Base-by-base conservation (phyloP, 306 rosid species). In the Fragaria ananassa region DNA sequence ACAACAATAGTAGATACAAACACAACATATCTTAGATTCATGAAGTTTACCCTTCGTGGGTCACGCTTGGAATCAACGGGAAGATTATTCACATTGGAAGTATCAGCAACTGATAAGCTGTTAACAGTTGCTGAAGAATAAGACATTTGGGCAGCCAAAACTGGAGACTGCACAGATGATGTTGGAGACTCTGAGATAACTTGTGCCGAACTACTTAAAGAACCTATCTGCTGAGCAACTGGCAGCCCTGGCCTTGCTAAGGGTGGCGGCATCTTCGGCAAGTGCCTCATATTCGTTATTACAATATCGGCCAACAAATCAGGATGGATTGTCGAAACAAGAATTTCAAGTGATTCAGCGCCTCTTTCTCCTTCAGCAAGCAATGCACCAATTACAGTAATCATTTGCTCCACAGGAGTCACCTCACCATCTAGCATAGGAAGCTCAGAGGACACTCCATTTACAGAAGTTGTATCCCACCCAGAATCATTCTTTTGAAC, bases 351-450 rank as follows among this genome's bases (percentile, higher is more conserved):
- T 67, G 99, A 92, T 79, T 95, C 96, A 45, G 92, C 97, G 63
- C 99, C 99, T 79, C 96, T 89, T 82, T 95, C 97, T 75, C 99
- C 99, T 87, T 95, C 99, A 79, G 97, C 99, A 78, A 95, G 91
- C 86, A 95, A 88, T 65, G 99, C 99, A 75, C 99, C 97, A 76
- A 95, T 95, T 83, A 95, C 78, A 4, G 97, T 89, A 88, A 95
- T 89, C 99, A 95, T 95, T 84, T 95, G 96, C 85, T 95, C 99
- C 79, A 88, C 99, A 49, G 97, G 97, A 82, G 87, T 79, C 79
- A 87, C 72, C 79, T 89, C 93, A 41, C 84, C 85, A 79, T 92
- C 96, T 67, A 89, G 73, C 21, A 81, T 69, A 64, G 97, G 86
- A 78, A 78, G 77, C 81, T 85, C 89, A 76, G 84, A 79, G 72